phyloP scores from a whole-genome alignment of 306 rosid genomes.

The Herpetospermum pedunculosum region DNA sequence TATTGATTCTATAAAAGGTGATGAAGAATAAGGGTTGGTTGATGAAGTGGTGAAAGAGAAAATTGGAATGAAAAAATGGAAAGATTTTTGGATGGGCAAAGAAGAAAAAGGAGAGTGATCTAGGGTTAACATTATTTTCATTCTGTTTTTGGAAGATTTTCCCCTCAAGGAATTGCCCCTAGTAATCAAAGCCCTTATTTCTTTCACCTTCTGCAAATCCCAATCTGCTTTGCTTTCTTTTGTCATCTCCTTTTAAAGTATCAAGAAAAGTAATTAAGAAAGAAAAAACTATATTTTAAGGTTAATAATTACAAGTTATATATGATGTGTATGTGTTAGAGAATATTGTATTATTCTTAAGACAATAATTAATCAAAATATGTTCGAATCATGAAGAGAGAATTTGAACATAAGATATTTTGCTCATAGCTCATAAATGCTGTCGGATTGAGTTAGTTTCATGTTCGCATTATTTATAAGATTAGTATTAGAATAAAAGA shows the following conservation, averaged over 20 bases:
- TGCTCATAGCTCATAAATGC: too few relatives aligned
- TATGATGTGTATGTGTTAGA: neutral
- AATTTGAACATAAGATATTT: too few relatives aligned
- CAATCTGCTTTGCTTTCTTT: neutral
- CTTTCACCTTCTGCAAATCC: neutral
- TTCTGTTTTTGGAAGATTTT: neutral
- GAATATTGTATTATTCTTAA: neutral
- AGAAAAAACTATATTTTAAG: neutral
- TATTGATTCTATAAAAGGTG: neutral
- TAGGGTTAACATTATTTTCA: constrained; percentile 8
- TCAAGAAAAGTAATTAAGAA: neutral
- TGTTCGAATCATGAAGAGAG: too few relatives aligned
- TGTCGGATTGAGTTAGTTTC: too few relatives aligned
- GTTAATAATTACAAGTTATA: neutral
- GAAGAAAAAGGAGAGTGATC: neutral
- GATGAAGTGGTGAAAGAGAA: neutral
- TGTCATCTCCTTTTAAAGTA: neutral
- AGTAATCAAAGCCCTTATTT: constrained; percentile 2
- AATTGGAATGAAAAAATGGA: neutral
- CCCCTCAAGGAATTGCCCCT: neutral
- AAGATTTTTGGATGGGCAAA: neutral
- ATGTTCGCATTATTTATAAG: too few relatives aligned
- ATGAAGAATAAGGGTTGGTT: neutral
- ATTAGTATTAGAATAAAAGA: too few relatives aligned
- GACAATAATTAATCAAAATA: too few relatives aligned